phyloP scores from a whole-genome alignment of 2,329 filamentous ascomycete species.

The Trichoderma afroharzianum region DNA sequence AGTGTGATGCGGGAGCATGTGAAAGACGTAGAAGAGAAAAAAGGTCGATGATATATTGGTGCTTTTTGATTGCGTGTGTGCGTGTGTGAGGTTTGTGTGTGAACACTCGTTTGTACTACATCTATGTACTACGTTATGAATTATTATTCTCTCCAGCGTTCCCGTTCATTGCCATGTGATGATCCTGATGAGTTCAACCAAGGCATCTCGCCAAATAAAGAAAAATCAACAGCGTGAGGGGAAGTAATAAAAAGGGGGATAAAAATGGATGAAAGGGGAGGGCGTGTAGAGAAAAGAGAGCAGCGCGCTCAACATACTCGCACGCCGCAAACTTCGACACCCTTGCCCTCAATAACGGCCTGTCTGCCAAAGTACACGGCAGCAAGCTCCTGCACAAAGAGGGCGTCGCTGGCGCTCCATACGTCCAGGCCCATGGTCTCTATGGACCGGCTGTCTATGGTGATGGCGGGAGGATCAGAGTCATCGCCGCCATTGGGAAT shows the following conservation, averaged over 20 bases:
- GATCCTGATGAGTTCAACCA: neutral
- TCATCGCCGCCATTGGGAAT: conserved; percentile 28
- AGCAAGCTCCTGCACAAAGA: conserved; percentile 62
- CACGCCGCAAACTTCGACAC: conserved; percentile 72
- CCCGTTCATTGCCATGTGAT: neutral
- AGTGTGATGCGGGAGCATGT: neutral
- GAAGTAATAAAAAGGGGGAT: neutral
- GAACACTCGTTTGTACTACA: conserved; percentile 9
- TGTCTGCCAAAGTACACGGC: conserved; percentile 62
- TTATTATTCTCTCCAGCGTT: neutral
- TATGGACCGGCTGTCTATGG: conserved; percentile 62
- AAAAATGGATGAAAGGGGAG: neutral
- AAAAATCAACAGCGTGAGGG: neutral
- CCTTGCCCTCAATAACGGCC: conserved; percentile 62
- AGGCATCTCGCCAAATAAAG: neutral
- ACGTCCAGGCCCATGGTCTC: conserved; percentile 71
- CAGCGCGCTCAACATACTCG: conserved; percentile 53
- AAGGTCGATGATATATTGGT: neutral
- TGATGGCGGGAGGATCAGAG: conserved; percentile 41
- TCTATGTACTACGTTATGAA: neutral
- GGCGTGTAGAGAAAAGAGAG: neutral
- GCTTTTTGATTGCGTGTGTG: neutral
- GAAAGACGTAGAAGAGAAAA: neutral
- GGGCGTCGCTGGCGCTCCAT: conserved; percentile 69
- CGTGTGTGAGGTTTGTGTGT: neutral